Conservation (phyloP, 2,329 filamentous ascomycete genomes). For the Cytospora paraplurivora region DNA sequence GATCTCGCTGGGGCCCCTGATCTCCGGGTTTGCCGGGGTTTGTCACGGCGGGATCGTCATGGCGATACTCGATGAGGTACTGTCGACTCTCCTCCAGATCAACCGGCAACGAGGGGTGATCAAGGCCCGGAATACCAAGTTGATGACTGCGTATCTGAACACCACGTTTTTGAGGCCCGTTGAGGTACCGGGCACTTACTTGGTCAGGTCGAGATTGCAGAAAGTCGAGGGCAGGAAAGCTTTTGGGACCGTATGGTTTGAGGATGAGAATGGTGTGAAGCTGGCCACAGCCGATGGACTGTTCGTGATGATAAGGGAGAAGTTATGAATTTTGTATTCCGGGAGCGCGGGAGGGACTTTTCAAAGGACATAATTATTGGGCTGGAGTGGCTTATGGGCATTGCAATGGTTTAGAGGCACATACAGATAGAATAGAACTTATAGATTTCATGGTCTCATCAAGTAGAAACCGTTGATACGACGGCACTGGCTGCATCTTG, state of each 20-base stretch:
- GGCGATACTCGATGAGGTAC: slow-evolving; percentile 60
- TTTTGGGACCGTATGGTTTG: slow-evolving; percentile 50
- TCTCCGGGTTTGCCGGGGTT: slow-evolving; percentile 56
- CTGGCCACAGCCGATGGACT: slow-evolving; percentile 56
- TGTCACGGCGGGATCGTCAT: slow-evolving; percentile 61
- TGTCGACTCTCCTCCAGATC: slow-evolving; percentile 51
- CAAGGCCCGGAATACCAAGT: slow-evolving; percentile 32
- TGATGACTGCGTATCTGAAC: slow-evolving; percentile 57
- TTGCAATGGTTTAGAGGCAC: too few relatives aligned
- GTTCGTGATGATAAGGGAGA: slow-evolving; percentile 43
- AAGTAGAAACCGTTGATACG: too few relatives aligned
- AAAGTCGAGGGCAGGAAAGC: slow-evolving; percentile 57
- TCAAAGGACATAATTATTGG: too few relatives aligned
- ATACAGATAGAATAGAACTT: too few relatives aligned
- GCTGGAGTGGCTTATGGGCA: too few relatives aligned
- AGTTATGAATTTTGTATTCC: slow-evolving; percentile 24
- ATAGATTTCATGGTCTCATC: too few relatives aligned
- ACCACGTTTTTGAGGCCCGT: slow-evolving; percentile 57
- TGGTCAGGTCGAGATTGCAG: slow-evolving; percentile 48
- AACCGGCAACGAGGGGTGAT: slow-evolving; percentile 36
- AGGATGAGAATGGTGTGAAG: slow-evolving; percentile 49
- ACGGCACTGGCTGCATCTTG: too few relatives aligned
- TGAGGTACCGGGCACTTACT: slow-evolving; percentile 48
- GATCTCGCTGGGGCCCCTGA: slow-evolving; percentile 48
- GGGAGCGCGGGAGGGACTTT: too few relatives aligned